A percentile compares a stretch with the other conserved stretches of the same genome.
Evolutionary conservation across 2,329 filamentous ascomycete species (phyloP).

Genomic region (Verruconis gallopava): DNA sequence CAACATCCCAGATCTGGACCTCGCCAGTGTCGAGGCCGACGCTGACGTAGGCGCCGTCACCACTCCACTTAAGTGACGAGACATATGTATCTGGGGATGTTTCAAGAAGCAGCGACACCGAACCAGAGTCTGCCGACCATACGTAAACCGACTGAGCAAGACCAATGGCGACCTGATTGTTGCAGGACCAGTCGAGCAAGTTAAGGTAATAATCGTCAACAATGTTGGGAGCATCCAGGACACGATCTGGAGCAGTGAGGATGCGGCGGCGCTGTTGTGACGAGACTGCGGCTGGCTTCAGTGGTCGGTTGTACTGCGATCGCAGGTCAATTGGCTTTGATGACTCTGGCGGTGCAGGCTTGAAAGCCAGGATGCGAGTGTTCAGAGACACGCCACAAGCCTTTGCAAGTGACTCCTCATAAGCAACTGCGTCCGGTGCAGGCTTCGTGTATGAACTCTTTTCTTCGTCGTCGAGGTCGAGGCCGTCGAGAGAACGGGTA

Average conservation of each 20-base stretch:
- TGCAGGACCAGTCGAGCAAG: slow-evolving; percentile 93
- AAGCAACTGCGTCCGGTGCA: slow-evolving; percentile 77
- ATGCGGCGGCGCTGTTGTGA: slow-evolving; percentile 87
- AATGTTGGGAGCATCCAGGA: slow-evolving; percentile 87
- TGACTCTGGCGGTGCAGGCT: slow-evolving; percentile 94
- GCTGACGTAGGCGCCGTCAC: slow-evolving; percentile 89
- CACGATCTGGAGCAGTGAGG: slow-evolving; percentile 86
- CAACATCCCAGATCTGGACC: slow-evolving; percentile 98
- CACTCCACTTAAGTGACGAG: slow-evolving; percentile 97
- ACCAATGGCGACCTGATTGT: slow-evolving; percentile 95
- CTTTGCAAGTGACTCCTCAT: slow-evolving; percentile 79
- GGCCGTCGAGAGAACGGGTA: slow-evolving; percentile 59
- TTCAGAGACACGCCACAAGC: slow-evolving; percentile 89
- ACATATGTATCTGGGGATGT: slow-evolving; percentile 85
- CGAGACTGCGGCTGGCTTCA: slow-evolving; percentile 63
- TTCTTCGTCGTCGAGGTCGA: slow-evolving; percentile 58
- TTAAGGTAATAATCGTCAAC: slow-evolving; percentile 99
- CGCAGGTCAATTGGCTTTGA: slow-evolving; percentile 96
- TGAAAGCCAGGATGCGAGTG: slow-evolving; percentile 94
- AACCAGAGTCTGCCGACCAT: slow-evolving; percentile 91
- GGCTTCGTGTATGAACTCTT: slow-evolving; percentile 56
- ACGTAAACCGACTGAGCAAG: slow-evolving; percentile 96
- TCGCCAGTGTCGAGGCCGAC: slow-evolving; percentile 91
- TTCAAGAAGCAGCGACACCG: slow-evolving; percentile 80
- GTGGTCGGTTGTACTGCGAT: slow-evolving; percentile 92